These are phyloP conservation scores for Ophiosphaerella korrae DNA, from an alignment of 2,329 filamentous ascomycete genomes.

Conservation along the genomic window DNA sequence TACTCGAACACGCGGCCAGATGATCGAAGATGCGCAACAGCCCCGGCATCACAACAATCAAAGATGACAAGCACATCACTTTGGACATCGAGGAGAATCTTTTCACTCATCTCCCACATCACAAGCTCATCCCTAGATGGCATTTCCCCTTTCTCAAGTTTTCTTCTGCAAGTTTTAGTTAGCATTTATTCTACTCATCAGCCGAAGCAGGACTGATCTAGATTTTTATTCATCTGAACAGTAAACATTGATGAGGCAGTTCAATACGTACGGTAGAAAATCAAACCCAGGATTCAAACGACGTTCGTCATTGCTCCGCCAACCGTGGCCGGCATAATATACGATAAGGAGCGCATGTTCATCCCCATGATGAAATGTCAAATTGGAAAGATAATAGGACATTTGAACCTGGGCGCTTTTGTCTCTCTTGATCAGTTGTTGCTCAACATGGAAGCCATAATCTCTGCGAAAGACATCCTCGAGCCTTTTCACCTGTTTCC, in stretches of 20 bases:
- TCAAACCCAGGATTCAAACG: constrained; percentile 1
- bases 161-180: constrained; percentile 9
- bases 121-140: constrained; percentile 2
- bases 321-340: constrained; percentile 20
- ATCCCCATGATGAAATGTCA: constrained; percentile 12
- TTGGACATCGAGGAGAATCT: constrained; percentile 2
- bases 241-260: not conserved
- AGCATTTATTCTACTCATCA: not conserved
- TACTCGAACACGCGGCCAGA: constrained; percentile 9
- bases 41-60: constrained; percentile 28
- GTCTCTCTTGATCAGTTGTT: constrained; percentile 7
- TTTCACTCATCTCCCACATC: constrained; percentile 19
- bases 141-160: constrained; percentile 3
- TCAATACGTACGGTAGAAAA: constrained; percentile 8
- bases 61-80: constrained; percentile 29
- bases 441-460: constrained; percentile 11
- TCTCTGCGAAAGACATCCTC: constrained; percentile 7
- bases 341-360: constrained; percentile 22
- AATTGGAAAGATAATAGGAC: constrained; percentile 2
- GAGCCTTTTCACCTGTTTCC: constrained; percentile 7
- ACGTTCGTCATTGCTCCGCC: not conserved
- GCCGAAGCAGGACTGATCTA: not conserved
- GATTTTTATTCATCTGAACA: not conserved
- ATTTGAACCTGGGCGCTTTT: constrained; percentile 12
- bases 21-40: constrained; percentile 9